A percentile compares a stretch with the other conserved stretches of the same genome.
Evolutionary conservation across 139 green algal genomes (phyloP).

Genomic region (Tetratostichococcus sp.): DNA sequence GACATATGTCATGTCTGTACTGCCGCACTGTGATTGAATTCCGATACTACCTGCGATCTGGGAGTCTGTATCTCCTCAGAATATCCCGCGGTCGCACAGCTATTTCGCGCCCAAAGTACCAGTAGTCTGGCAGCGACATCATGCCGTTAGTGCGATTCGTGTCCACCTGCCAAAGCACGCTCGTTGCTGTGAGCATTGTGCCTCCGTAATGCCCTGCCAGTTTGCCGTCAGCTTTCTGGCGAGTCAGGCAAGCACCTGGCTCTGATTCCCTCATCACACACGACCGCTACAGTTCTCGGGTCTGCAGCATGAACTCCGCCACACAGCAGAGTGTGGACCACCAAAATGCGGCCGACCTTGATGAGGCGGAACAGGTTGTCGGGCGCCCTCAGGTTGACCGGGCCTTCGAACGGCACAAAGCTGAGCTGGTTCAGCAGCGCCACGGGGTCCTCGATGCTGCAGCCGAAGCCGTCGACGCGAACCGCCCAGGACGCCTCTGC

Average conservation of each 20-base stretch:
- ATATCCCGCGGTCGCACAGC: conserved; percentile 25
- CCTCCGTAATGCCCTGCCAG: too few relatives aligned
- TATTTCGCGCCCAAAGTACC: conserved; percentile 81
- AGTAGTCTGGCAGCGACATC: conserved; percentile 40
- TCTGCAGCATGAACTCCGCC: too few relatives aligned
- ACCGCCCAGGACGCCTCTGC: conserved; percentile 50
- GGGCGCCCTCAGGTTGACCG: conserved; percentile 48
- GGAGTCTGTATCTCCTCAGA: conserved; percentile 57
- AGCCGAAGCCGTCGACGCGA: conserved; percentile 48
- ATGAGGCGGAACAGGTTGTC: conserved; percentile 58
- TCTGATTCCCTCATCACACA: too few relatives aligned
- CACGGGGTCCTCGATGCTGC: conserved; percentile 3
- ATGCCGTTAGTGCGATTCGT: background rate
- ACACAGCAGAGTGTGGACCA: background rate
- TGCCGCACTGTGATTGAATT: too few relatives aligned
- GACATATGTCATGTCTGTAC: too few relatives aligned
- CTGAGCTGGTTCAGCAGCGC: background rate
- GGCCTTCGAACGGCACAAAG: conserved; percentile 29
- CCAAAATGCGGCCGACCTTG: background rate
- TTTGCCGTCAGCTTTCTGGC: too few relatives aligned
- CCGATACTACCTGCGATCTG: too few relatives aligned
- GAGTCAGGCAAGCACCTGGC: too few relatives aligned
- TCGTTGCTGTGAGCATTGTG: too few relatives aligned
- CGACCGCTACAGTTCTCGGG: too few relatives aligned
- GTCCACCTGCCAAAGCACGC: background rate